These are phyloP conservation scores for Mortierella sp. DNA, from an alignment of 371 early-diverging fungal genomes.

Conservation along the genomic window DNA sequence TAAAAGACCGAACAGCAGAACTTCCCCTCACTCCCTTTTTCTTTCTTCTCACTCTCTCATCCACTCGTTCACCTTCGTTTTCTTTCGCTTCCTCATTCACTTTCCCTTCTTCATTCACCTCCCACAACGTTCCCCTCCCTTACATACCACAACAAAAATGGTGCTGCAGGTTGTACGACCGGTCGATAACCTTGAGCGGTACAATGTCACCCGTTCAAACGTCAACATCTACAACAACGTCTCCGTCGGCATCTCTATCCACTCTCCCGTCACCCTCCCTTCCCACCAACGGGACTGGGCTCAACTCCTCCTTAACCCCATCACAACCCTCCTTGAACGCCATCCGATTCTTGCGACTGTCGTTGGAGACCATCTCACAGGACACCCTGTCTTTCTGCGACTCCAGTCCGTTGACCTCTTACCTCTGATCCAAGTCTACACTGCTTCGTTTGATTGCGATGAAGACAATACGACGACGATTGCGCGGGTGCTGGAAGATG, in stretches of 20 bases:
- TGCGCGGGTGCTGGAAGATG: constrained; percentile 26
- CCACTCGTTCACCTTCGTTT: not conserved
- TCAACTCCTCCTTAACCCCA: constrained; percentile 24
- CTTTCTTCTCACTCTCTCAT: not conserved
- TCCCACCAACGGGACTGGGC: constrained; percentile 22
- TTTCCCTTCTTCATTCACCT: not conserved
- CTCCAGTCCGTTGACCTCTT: constrained; percentile 24
- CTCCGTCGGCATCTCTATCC: constrained; percentile 20
- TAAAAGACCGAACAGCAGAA: not conserved
- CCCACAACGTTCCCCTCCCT: not conserved
- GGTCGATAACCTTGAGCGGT: constrained; percentile 45
- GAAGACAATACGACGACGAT: constrained; percentile 1
- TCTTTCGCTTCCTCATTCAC: not conserved
- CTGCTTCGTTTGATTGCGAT: not conserved
- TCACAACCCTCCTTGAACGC: constrained; percentile 15
- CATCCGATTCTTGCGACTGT: constrained; percentile 32
- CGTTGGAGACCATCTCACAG: constrained; percentile 37
- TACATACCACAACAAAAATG: constrained; percentile 8
- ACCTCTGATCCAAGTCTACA: constrained; percentile 15
- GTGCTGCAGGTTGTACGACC: constrained; percentile 28
- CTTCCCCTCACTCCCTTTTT: not conserved
- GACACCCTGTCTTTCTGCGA: constrained; percentile 29
- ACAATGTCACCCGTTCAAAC: constrained; percentile 49
- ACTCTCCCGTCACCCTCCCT: constrained; percentile 5
- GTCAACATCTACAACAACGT: constrained; percentile 50